Evolutionary conservation across 2,329 filamentous ascomycete genomes (phyloP), one percentile per base, ranked within the genome.

Genomic region (Sclerotiophoma versabilis): DNA sequence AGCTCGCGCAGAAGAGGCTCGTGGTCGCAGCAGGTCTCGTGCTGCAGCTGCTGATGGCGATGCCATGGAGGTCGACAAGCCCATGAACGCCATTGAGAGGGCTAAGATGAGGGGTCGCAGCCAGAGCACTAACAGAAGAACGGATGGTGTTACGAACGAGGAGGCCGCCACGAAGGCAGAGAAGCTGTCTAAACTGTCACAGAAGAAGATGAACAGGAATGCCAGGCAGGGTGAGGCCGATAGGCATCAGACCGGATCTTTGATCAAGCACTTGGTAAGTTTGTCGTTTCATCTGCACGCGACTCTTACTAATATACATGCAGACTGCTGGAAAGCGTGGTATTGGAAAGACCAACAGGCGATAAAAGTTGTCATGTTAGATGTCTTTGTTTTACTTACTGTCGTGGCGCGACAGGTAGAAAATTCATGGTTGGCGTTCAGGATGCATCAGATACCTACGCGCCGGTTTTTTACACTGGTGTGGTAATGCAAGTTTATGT

Each of bases 141-240:
- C 88, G 23, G 91, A 92, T 61, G 92, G 91, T 79, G 88, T 98
- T 34, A 84, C 82, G 54, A 85, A 90, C 71, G 84, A 86, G 61
- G 77, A 74, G 48, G 80, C 84, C 43, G 85, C 90, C 63, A 83
- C 82, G 56, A 96, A 93, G 84, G 92, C 91, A 30, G 93, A 96
- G 77, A 87, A 89, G 70, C 81, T 96, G 74, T 84, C 87, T 73
- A 98, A 96, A 84, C 80, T 99, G 74, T 84, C 88, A 69, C 96
- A 99, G 87, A 92, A 93, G 84, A 93, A 92, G 86, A 97, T 96
- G 92, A 99, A 99, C 82, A 87, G 93, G 63, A 95, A 96, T 89
- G 95, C 95, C 37, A 88, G 93, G 76, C 91, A 96, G 83, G 95
- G 95, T 83, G 95, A 99, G 81, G 93, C 89, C 58, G 95, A 99